A percentile compares a stretch with the other conserved stretches of the same genome.
Conservation (phyloP, 2,329 filamentous ascomycete genomes). For the Ophiosphaerella narmari region DNA sequence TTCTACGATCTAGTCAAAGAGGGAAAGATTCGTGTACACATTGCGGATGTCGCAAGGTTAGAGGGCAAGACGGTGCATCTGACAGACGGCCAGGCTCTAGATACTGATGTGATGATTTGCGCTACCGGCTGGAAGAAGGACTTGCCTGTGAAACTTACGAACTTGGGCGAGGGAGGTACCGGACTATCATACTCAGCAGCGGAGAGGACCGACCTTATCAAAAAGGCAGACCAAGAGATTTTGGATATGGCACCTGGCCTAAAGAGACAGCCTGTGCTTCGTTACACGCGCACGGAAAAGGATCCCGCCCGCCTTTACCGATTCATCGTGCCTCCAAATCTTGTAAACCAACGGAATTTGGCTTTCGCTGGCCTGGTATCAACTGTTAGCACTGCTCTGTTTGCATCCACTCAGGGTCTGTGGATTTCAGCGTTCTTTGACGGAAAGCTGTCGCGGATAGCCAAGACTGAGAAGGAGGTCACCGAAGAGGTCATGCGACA, state of each 20-base stretch:
- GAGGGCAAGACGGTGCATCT: slow-evolving; percentile 53
- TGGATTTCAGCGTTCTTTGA: slow-evolving; percentile 65
- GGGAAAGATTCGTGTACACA: slow-evolving; percentile 58
- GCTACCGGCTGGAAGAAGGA: slow-evolving; percentile 57
- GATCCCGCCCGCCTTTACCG: slow-evolving; percentile 41
- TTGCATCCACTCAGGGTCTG: slow-evolving; percentile 36
- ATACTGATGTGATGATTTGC: slow-evolving; percentile 56
- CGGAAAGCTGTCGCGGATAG: slow-evolving; percentile 46
- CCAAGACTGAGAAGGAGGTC: slow-evolving; percentile 9
- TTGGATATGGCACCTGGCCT: slow-evolving; percentile 57
- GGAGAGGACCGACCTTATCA: neutral
- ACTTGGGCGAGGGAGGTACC: neutral
- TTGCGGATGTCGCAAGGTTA: slow-evolving; percentile 57
- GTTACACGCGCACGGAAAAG: slow-evolving; percentile 4
- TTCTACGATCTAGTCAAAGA: slow-evolving; percentile 59
- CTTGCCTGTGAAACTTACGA: slow-evolving; percentile 17
- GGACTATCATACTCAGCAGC: neutral
- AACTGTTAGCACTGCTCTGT: slow-evolving; percentile 34
- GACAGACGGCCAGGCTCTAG: slow-evolving; percentile 48
- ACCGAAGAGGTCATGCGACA: slow-evolving; percentile 57
- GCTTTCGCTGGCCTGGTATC: slow-evolving; percentile 44
- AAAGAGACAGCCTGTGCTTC: slow-evolving; percentile 50
- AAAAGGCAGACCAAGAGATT: slow-evolving; percentile 57
- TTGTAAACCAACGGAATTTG: slow-evolving; percentile 32
- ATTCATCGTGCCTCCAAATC: slow-evolving; percentile 41